Percentiles rank a stretch among this genome's conserved stretches.
phyloP scores from a whole-genome alignment of 441 rosid species.

The Erodium chrysanthum region DNA sequence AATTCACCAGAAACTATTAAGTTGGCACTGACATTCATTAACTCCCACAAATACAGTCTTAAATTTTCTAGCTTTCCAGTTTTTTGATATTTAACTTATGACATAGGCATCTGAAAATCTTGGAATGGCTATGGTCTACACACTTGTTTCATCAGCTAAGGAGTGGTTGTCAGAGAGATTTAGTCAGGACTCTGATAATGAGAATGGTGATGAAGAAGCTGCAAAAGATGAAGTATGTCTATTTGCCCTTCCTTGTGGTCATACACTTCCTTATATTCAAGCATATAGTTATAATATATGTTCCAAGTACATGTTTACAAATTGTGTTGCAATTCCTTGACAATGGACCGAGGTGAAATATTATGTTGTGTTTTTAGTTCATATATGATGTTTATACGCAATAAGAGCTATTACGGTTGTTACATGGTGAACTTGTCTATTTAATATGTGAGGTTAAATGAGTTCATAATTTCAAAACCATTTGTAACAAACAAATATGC shows the following conservation, averaged over 20 bases:
- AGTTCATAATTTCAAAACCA: neutral
- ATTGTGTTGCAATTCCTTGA: neutral
- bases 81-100: slow-evolving; percentile 16
- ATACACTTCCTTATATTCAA: neutral
- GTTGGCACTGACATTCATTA: neutral
- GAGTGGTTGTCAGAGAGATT: slow-evolving; percentile 85
- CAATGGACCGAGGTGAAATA: neutral
- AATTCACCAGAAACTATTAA: neutral
- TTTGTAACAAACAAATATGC: too few relatives aligned
- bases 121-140: slow-evolving; percentile 95
- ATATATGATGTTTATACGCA: neutral
- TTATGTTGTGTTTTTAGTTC: neutral
- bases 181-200: slow-evolving; percentile 46
- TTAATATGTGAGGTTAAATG: neutral
- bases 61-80: neutral
- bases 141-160: slow-evolving; percentile 77
- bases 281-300: neutral
- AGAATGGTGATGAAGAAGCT: slow-evolving; percentile 39
- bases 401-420: neutral
- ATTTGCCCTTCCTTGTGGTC: slow-evolving; percentile 7
- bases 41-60: slow-evolving; percentile 1
- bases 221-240: slow-evolving; percentile 73
- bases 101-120: slow-evolving; percentile 79
- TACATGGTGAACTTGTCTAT: neutral
- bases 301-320: neutral